Conservation (phyloP, 1,284 basidiomycete genomes). For the Sanghuangporus weigelae region DNA sequence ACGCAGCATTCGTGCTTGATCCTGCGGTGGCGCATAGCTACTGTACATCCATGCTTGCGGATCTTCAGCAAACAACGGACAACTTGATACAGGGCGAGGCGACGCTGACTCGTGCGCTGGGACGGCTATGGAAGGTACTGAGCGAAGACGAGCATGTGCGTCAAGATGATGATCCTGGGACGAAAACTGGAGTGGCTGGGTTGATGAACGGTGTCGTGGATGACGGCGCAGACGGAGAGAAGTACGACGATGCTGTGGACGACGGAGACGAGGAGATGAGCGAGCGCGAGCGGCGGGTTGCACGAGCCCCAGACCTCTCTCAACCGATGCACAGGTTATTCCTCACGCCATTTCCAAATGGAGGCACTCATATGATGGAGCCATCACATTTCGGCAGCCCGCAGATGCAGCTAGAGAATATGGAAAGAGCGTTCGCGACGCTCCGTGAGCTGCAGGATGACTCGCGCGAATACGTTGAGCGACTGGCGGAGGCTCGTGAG, state of each 20-base stretch:
- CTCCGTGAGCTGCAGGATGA: slow-evolving; percentile 77
- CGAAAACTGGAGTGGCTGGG: slow-evolving; percentile 49
- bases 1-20: slow-evolving; percentile 79
- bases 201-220: slow-evolving; percentile 2
- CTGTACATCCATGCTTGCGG: slow-evolving; percentile 67
- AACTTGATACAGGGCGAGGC: slow-evolving; percentile 76
- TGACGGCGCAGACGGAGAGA: slow-evolving; percentile 46
- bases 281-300: slow-evolving; percentile 44
- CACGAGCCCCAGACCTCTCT: slow-evolving; percentile 59
- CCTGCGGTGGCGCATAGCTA: slow-evolving; percentile 77
- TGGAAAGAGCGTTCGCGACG: slow-evolving; percentile 67
- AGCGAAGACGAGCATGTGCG: slow-evolving; percentile 49
- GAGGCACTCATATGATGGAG: slow-evolving; percentile 36
- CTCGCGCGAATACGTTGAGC: slow-evolving; percentile 73
- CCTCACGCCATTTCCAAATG: slow-evolving; percentile 43
- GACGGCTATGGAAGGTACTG: slow-evolving; percentile 73
- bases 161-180: slow-evolving; percentile 46
- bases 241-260: slow-evolving; percentile 59
- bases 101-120: slow-evolving; percentile 61
- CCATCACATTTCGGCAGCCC: slow-evolving; percentile 57
- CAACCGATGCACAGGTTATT: slow-evolving; percentile 64
- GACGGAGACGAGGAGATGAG: slow-evolving; percentile 44
- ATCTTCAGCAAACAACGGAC: slow-evolving; percentile 73
- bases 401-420: slow-evolving; percentile 56
- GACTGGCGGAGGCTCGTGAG: slow-evolving; percentile 74